Conservation (phyloP, 129 eudicot species). For the Helichrysum umbraculigerum region DNA sequence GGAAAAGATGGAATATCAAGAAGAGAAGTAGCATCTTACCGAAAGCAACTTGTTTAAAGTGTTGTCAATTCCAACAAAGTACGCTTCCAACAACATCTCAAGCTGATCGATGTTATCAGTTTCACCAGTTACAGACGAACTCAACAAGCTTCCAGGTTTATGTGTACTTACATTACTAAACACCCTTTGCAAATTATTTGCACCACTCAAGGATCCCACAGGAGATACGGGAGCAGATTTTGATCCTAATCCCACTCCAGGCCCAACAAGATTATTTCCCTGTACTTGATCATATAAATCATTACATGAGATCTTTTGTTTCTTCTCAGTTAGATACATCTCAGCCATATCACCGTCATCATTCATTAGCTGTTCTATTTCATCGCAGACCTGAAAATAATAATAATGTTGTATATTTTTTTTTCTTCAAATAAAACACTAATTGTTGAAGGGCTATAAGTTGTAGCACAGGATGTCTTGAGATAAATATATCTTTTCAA, state of each 20-base stretch:
- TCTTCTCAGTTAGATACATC: conserved; percentile 98
- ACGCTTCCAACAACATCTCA: conserved; percentile 99
- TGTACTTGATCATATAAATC: conserved; percentile 58
- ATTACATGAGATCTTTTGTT: conserved; percentile 53
- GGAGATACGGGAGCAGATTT: conserved; percentile 98
- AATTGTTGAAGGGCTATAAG: conserved; percentile 1
- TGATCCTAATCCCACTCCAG: conserved; percentile 37
- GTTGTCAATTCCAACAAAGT: conserved; percentile 81
- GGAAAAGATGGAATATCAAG: background rate
- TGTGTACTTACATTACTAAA: conserved; percentile 80
- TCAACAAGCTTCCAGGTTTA: conserved; percentile 72
- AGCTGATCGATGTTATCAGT: conserved; percentile 91
- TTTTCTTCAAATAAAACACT: background rate
- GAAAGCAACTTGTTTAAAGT: conserved; percentile 85
- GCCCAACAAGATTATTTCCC: conserved; percentile 23
- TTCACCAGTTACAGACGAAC: conserved; percentile 70
- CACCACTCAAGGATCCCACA: conserved; percentile 53
- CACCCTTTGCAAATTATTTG: conserved; percentile 66
- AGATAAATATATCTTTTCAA: background rate
- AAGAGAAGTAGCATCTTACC: conserved; percentile 45
- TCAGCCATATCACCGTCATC: conserved; percentile 99
- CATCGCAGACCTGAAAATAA: conserved; percentile 80
- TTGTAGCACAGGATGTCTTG: background rate
- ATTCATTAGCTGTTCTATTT: conserved; percentile 96
- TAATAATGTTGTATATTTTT: no score